Base-by-base conservation (phyloP, 2,329 filamentous ascomycete species). In the Saccharata proteae region DNA sequence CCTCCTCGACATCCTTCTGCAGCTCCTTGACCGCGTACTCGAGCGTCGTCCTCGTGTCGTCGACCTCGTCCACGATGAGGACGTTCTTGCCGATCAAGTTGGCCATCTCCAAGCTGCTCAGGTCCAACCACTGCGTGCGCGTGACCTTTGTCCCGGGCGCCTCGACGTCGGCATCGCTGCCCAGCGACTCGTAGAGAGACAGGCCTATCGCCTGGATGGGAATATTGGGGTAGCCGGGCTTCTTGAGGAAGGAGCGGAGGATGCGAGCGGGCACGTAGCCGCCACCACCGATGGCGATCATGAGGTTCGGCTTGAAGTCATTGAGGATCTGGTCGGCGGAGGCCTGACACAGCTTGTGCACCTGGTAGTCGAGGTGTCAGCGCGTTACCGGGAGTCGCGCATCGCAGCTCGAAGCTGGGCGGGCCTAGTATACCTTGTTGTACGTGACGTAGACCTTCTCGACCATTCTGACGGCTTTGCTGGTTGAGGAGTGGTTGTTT, bases 181-280 rank as follows among this genome's bases (percentile, higher is more conserved):
- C 65, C 30, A 96, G 78, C 40, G 76, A 70, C 64, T 98, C 90
- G 68, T 98, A 98, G 34, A 98, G 77, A 14, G 88, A 96, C 42
- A 98, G 79, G 29, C 90, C 90, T 57, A 98, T 98, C 42, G 90
- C 90, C 70, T 98, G 90, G 61, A 98, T 98, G 44, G 90, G 88
- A 51, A 98, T 98, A 66, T 98, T 98, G 60, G 85, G 77, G 40
- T 68, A 72, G 46, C 80, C 83, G 38, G 82, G 70, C 54, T 76
- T 74, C 70, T 93, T 94, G 58, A 98, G 80, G 69, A 98, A 98
- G 13, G 90, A 96, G 63, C 45, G 83, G 42, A 98, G 74, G 58
- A 98, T 98, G 48, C 90, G 82, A 26, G 90, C 90, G 39, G 90
- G 90, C 23, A 98, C 85, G 61, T 94, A 98, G 49, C 90, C 90